phyloP scores from a whole-genome alignment of 75 land plant species.

The Selaginella moellendorffii region DNA sequence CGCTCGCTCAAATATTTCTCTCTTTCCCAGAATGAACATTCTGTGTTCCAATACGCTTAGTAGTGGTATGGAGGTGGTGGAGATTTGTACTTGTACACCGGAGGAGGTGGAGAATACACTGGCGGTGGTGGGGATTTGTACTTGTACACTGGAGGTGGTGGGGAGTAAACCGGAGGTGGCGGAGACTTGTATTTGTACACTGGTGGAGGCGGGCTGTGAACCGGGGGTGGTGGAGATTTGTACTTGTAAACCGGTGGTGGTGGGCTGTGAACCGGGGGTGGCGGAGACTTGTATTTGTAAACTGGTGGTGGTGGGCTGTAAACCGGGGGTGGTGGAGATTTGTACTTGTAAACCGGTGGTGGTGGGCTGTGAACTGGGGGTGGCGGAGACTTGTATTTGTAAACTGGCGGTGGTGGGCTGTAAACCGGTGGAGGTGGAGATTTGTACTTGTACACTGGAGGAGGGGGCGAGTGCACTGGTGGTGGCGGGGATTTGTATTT shows the following conservation, averaged over 20 bases:
- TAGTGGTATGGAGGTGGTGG: not conserved
- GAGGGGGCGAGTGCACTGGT: not conserved
- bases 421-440: not conserved
- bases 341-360: not conserved
- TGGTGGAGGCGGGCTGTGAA: not conserved
- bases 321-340: not conserved
- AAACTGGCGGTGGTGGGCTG: not conserved
- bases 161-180: not conserved
- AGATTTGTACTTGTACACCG: not conserved
- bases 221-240: not conserved
- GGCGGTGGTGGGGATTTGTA: not conserved
- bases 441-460: not conserved
- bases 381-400: not conserved
- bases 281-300: not conserved
- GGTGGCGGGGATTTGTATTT: not conserved
- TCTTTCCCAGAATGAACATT: too few species aligned
- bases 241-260: not conserved
- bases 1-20: too few species aligned
- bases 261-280: not conserved
- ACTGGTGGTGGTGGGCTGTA: not conserved
- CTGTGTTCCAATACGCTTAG: too few species aligned
- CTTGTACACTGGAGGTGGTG: not conserved
- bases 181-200: not conserved
- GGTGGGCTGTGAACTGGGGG: not conserved
- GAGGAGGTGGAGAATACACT: not conserved